phyloP scores from a whole-genome alignment of 805 yeast species.

The Lachancea lanzarotensis region DNA sequence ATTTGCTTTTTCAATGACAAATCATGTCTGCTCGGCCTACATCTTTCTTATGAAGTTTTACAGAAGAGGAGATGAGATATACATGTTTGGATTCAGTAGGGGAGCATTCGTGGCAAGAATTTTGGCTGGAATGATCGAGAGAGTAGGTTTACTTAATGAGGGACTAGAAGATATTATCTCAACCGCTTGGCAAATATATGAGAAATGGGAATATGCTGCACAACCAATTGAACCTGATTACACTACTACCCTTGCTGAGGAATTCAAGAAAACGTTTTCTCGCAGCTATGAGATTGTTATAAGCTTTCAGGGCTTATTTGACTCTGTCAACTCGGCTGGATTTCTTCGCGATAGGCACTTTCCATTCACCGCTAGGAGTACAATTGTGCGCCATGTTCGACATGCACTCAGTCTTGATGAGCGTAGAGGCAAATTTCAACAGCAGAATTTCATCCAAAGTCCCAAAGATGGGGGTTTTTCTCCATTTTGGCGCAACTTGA shows the following conservation, averaged over 20 bases:
- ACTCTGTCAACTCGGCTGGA: slow-evolving; percentile 64
- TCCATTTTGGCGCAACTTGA: not conserved
- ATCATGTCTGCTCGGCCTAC: slow-evolving; percentile 55
- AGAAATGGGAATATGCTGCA: slow-evolving; percentile 53
- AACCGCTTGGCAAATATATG: slow-evolving; percentile 59
- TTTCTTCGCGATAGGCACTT: slow-evolving; percentile 49
- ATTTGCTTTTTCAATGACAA: slow-evolving; percentile 48
- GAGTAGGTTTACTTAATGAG: slow-evolving; percentile 50
- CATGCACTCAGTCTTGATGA: slow-evolving; percentile 67
- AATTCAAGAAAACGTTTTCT: slow-evolving; percentile 50
- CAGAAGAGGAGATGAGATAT: slow-evolving; percentile 44
- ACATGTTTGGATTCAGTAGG: slow-evolving; percentile 53
- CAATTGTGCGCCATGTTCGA: slow-evolving; percentile 51
- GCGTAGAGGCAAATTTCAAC: slow-evolving; percentile 56
- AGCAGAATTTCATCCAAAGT: slow-evolving; percentile 44
- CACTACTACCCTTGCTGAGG: slow-evolving; percentile 42
- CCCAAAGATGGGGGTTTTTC: slow-evolving; percentile 30
- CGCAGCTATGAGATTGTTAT: slow-evolving; percentile 38
- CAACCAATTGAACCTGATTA: slow-evolving; percentile 44
- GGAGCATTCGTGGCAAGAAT: slow-evolving; percentile 65
- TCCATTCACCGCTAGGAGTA: slow-evolving; percentile 48
- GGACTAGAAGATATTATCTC: slow-evolving; percentile 52
- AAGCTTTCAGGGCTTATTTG: slow-evolving; percentile 62
- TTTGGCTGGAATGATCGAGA: slow-evolving; percentile 56
- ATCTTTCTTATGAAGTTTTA: slow-evolving; percentile 45